Base-by-base conservation (phyloP, 2,329 filamentous ascomycete species). In the Fusarium veterinarium region DNA sequence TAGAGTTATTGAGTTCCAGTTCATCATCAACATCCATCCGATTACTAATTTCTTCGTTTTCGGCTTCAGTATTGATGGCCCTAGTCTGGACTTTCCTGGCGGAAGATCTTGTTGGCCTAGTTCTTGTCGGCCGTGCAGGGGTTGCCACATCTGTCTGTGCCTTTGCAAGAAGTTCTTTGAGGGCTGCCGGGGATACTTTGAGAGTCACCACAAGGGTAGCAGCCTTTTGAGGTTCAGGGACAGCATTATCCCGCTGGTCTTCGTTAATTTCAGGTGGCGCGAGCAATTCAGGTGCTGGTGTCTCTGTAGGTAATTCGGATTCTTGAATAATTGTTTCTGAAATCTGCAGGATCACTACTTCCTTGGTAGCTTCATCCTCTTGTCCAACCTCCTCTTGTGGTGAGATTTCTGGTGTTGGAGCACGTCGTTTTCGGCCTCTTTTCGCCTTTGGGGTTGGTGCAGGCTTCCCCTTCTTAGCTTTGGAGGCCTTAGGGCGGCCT, bases 401-500 rank as follows among this genome's bases (percentile, higher is more conserved):
- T 5, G 12, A 23, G 4, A 31, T n/a, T 35, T 61, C 53, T 25
- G 45, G 48, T n/a, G 40, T n/a, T 28, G 48, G 42, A 10, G n/a
- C 9, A 16, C 35, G 57, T 40, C 44, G 52, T 40, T 71, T 71
- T 25, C 56, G 61, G 4, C 40, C 44, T 41, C 56, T 25, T 45
- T 66, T 73, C 30, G 49, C 30, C 25, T 73, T 73, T 14, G 45
- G 31, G 3, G 30, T 40, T 13, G 58, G 25, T 19, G 46, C 8
- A 16, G 58, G 17, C 40, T 63, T 73, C 28, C 67, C 61, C 23
- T 73, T 73, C 53, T 59, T 71, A 13, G 38, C 41, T 23, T 64
- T 67, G 17, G 30, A n/a, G 35, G 67, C 73, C 35, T 53, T 75
- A 0, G 75, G 76, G 4, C 80, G 78, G 8, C 81, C 80, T 30